Evolutionary conservation across 306 rosid genomes (phyloP).

Genomic region (Glycine latifolia): DNA sequence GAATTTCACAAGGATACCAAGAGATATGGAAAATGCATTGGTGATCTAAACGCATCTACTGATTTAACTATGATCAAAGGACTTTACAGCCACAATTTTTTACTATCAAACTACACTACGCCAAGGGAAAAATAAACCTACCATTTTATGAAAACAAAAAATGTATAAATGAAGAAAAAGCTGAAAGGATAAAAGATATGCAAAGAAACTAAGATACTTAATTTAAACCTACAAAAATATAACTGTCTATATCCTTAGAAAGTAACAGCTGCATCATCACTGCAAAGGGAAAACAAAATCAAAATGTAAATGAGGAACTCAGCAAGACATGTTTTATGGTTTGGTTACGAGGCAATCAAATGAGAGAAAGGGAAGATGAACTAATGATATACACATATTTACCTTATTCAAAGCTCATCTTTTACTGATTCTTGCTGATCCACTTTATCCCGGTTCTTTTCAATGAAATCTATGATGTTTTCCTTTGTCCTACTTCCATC

Average conservation of each 20-base stretch:
- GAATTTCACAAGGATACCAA: too few species aligned
- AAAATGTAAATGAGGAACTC: background rate
- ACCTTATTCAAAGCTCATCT: slow-evolving; percentile 77
- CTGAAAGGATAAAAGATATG: background rate
- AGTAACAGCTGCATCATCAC: background rate
- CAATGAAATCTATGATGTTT: slow-evolving; percentile 68
- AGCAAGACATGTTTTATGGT: background rate
- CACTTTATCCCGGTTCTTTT: slow-evolving; percentile 61
- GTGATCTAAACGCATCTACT: background rate
- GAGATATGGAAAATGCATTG: too few species aligned
- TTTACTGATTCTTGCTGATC: slow-evolving; percentile 51
- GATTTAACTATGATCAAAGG: slow-evolving; percentile 4
- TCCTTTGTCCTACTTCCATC: slow-evolving; percentile 76
- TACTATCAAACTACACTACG: slow-evolving; percentile 30
- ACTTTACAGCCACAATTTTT: slow-evolving; percentile 35
- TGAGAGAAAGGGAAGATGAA: background rate
- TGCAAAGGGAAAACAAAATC: slow-evolving; percentile 26
- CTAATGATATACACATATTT: background rate
- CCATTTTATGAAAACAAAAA: slow-evolving; percentile 38
- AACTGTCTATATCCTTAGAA: slow-evolving; percentile 10
- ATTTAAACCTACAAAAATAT: slow-evolving; percentile 11
- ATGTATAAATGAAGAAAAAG: slow-evolving; percentile 14
- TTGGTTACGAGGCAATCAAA: background rate
- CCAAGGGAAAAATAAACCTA: background rate
- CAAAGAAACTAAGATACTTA: slow-evolving; percentile 29